Conservation (phyloP, 2,329 filamentous ascomycete genomes). For the Arthrinium phaeospermum region DNA sequence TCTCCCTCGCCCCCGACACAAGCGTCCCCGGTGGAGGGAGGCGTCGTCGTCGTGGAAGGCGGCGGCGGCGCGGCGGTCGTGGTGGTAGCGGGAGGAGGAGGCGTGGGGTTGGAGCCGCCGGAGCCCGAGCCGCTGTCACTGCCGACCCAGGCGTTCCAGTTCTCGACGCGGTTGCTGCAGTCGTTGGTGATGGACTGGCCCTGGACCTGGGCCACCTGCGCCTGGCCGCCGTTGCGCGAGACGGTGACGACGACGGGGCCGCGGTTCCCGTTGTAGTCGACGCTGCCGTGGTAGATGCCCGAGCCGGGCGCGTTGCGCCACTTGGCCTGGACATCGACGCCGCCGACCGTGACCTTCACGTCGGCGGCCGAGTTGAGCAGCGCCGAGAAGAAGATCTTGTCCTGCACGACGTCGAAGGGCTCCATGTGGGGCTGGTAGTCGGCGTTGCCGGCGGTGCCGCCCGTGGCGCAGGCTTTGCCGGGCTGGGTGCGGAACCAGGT, state of each 20-base stretch:
- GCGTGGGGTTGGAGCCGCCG: neutral
- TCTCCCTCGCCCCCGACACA: constrained; percentile 27
- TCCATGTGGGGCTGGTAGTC: neutral
- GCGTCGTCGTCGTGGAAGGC: neutral
- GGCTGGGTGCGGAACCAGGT: constrained; percentile 47
- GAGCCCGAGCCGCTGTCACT: constrained; percentile 20
- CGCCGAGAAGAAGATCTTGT: constrained; percentile 14
- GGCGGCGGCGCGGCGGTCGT: neutral
- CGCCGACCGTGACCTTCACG: neutral
- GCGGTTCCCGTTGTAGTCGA: neutral
- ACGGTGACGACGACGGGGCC: constrained; percentile 1
- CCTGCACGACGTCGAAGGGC: neutral
- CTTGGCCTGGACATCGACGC: neutral
- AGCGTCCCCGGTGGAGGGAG: constrained; percentile 30
- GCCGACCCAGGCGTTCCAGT: constrained; percentile 46
- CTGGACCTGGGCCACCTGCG: constrained; percentile 32
- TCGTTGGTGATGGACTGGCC: constrained; percentile 32
- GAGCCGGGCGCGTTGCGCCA: constrained; percentile 15
- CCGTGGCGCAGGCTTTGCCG: neutral
- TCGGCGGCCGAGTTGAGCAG: constrained; percentile 13
- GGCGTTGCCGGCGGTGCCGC: constrained; percentile 12
- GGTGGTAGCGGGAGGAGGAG: neutral
- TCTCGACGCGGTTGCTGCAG: constrained; percentile 36
- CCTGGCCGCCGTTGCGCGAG: constrained; percentile 28
- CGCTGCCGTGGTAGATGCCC: constrained; percentile 7